Base-by-base conservation (phyloP, 345 rosid species). In the Turnera subulata region DNA sequence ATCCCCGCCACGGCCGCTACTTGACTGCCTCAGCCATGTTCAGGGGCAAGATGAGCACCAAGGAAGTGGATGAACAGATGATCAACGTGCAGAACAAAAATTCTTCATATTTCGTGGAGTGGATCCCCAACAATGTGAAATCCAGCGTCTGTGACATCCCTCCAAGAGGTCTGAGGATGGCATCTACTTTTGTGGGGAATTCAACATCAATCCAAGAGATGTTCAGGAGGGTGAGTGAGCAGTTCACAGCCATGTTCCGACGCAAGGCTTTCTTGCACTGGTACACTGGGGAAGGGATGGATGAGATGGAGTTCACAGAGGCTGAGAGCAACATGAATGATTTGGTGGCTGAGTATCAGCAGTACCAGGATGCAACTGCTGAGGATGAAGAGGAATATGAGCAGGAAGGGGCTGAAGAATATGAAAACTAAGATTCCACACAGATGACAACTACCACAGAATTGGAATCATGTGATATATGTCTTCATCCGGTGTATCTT, bases 271-370 rank as follows among this genome's bases (percentile, higher is more conserved):
- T 91, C 62, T 61, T 91, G 82, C 98, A 91, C 62, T 91, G 98
- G 98, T 91, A 91, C 20, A 91, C 98, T 0, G 98, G 98, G 0
- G 98, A 91, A 76, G 98, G 98, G 0, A 91, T 91, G 98, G 98
- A 91, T 14, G 98, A 91, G 63, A 91, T 91, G 98, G 98, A 91
- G 69, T 91, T 88, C 73, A 91, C 97, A 0, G 97, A 91, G 73
- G 97, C 97, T 6, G 97, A 91, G 75, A 91, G 97, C 72, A 91
- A 91, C 76, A 91, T 91, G 97, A 91, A 91, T 38, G 97, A 91
- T 71, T 78, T 91, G 23, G 97, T 91, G 46, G 88, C 97, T 4
- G 97, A 91, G 66, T 91, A 91, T 56, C 97, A 91, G 70, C 96
- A 91, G 52, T 91, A 91, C 76, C 97, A 91, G 76, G 97, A 91